Conservation (phyloP, 169 alveolate species). For the Cryptosporidium bovis region DNA sequence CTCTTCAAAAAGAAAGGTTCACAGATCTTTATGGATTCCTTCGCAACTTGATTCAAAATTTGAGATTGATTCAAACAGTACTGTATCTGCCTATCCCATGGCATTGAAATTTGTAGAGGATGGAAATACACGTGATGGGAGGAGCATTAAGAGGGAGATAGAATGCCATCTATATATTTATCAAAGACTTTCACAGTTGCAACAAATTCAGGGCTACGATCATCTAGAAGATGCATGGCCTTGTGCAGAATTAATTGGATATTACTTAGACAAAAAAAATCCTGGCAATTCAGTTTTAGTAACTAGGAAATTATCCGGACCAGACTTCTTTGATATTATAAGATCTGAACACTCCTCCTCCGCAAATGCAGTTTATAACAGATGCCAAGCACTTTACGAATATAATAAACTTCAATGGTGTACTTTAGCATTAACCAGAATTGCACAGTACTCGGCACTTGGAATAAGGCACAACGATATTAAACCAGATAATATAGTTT, state of each 20-base stretch:
- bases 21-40: slow-evolving; percentile 84
- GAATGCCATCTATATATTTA: slow-evolving; percentile 88
- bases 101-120: slow-evolving; percentile 88
- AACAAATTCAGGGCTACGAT: slow-evolving; percentile 67
- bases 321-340: slow-evolving; percentile 86
- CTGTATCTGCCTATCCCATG: slow-evolving; percentile 81
- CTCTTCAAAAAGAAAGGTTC: slow-evolving; percentile 85
- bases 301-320: slow-evolving; percentile 87
- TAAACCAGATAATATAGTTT: slow-evolving; percentile 88
- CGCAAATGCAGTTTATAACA: slow-evolving; percentile 74
- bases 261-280: slow-evolving; percentile 84
- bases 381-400: slow-evolving; percentile 84
- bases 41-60: slow-evolving; percentile 41
- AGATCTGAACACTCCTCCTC: slow-evolving; percentile 83
- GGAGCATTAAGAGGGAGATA: slow-evolving; percentile 87
- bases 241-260: slow-evolving; percentile 85
- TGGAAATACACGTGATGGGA: slow-evolving; percentile 85
- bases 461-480: slow-evolving; percentile 89
- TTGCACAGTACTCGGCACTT: slow-evolving; percentile 83
- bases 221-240: slow-evolving; percentile 88
- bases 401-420: slow-evolving; percentile 88
- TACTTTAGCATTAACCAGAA: slow-evolving; percentile 84
- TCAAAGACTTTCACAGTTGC: slow-evolving; percentile 80
- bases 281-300: slow-evolving; percentile 84
- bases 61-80: slow-evolving; percentile 15